Percentiles rank a stretch among this genome's conserved stretches.
Conservation (phyloP, 148 eudicot genomes). For the Tetragonia tetragonoides region DNA sequence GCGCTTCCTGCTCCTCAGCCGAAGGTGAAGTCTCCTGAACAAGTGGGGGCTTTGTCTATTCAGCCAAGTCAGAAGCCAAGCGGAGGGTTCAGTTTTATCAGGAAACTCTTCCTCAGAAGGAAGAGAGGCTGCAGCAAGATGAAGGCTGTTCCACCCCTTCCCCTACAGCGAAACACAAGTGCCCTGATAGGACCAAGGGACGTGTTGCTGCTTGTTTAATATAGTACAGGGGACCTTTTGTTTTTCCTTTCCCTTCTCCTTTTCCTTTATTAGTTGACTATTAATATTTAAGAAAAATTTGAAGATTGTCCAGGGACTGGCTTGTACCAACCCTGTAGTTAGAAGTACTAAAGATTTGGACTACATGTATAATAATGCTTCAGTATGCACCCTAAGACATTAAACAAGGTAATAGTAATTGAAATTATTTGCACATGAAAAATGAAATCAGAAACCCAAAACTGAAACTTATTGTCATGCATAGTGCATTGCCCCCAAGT, state of each 20-base stretch:
- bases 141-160: conserved; percentile 33
- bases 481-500: background rate
- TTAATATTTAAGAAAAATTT: background rate
- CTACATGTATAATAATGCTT: conserved; percentile 2
- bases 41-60: conserved; percentile 42
- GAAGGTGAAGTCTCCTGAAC: conserved; percentile 21
- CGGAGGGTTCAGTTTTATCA: conserved; percentile 60
- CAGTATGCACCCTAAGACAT: background rate
- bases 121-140: conserved; percentile 48
- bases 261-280: too few relatives aligned
- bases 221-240: background rate
- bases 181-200: conserved; percentile 25
- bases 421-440: background rate
- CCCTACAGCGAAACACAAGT: conserved; percentile 36
- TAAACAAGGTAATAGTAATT: conserved; percentile 3
- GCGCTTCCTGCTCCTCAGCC: conserved; percentile 8
- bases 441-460: background rate
- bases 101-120: conserved; percentile 60
- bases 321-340: background rate
- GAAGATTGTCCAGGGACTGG: background rate
- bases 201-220: conserved; percentile 22
- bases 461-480: background rate
- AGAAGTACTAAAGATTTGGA: background rate
- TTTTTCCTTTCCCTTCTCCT: too few relatives aligned
- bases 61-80: conserved; percentile 48